Percentiles rank a stretch among this genome's conserved stretches.
Conservation (phyloP, 768 basidiomycete species). For the Naematelia aurantialba region DNA sequence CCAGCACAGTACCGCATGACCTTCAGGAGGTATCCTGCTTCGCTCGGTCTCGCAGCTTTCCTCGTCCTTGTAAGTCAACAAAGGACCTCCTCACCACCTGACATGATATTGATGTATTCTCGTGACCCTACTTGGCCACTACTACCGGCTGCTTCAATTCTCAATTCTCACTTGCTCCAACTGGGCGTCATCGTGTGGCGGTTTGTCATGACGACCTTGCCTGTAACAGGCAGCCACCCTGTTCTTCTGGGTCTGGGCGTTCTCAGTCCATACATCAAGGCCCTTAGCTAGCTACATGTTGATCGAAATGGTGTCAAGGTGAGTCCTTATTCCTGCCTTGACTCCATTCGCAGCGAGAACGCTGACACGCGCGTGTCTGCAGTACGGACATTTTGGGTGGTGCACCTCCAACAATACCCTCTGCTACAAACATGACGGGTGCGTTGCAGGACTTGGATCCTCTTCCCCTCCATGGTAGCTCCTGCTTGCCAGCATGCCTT, state of each 20-base stretch:
- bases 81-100: neutral
- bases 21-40: constrained; percentile 8
- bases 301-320: constrained; percentile 24
- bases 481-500: neutral
- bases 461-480: no score
- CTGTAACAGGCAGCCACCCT: constrained; percentile 30
- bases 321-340: neutral
- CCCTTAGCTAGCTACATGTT: constrained; percentile 38
- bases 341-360: neutral
- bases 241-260: constrained; percentile 46
- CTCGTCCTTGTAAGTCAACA: constrained; percentile 34
- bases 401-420: constrained; percentile 11
- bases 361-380: neutral
- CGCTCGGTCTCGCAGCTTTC: constrained; percentile 32
- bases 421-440: constrained; percentile 31
- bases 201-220: no score
- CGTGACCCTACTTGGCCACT: neutral
- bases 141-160: no score
- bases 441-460: no score
- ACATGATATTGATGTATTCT: neutral
- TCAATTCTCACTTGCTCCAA: no score
- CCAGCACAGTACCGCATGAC: no score
- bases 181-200: no score
- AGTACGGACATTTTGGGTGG: constrained; percentile 45
- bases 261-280: constrained; percentile 40